Percentiles rank a stretch among this genome's conserved stretches.
phyloP scores from a whole-genome alignment of 306 rosid genomes.

The Acacia crassicarpa region DNA sequence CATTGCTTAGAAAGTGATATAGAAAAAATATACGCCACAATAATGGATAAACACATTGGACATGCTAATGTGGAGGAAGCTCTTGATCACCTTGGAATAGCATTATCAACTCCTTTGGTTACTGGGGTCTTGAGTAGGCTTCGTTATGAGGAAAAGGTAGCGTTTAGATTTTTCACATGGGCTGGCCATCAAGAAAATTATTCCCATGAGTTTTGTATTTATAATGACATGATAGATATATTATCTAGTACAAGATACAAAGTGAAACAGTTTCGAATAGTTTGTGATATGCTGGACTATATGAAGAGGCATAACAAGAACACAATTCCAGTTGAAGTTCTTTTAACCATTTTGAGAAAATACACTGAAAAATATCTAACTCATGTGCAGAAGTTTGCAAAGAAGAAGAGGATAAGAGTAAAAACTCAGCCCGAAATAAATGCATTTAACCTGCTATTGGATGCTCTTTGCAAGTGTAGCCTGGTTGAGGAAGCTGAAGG shows the following conservation, averaged over 20 bases:
- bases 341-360: conserved; percentile 63
- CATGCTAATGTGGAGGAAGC: conserved; percentile 63
- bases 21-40: conserved; percentile 43
- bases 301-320: conserved; percentile 80
- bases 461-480: conserved; percentile 85
- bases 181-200: conserved; percentile 76
- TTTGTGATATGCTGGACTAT: conserved; percentile 79
- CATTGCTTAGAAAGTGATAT: conserved; percentile 35
- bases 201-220: conserved; percentile 65
- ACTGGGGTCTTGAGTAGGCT: conserved; percentile 58
- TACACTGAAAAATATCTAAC: conserved; percentile 78
- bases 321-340: conserved; percentile 62
- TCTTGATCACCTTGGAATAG: conserved; percentile 49
- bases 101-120: conserved; percentile 71
- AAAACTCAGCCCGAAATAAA: conserved; percentile 82
- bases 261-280: conserved; percentile 81
- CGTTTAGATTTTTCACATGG: conserved; percentile 89
- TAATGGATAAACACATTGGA: conserved; percentile 57
- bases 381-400: conserved; percentile 77
- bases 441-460: conserved; percentile 78
- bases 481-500: conserved; percentile 76
- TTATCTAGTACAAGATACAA: conserved; percentile 73
- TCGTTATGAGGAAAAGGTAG: conserved; percentile 81
- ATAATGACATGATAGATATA: conserved; percentile 83
- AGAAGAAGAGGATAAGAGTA: conserved; percentile 80